Conservation (phyloP, 805 yeast species). For the Saccharomycopsis synnaedendra region DNA sequence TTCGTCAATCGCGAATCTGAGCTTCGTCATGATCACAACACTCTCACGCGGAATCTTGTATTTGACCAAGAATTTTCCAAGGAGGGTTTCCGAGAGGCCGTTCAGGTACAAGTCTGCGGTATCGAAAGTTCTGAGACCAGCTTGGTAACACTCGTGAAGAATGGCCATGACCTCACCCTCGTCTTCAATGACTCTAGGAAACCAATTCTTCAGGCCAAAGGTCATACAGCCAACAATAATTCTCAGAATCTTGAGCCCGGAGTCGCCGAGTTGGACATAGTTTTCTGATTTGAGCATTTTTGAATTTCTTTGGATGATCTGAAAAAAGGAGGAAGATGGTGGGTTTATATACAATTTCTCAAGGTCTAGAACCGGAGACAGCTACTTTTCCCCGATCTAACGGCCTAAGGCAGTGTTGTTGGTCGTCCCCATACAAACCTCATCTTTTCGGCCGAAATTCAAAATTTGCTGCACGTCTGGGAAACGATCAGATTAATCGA, state of each 20-base stretch:
- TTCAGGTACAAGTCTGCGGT: slow-evolving; percentile 39
- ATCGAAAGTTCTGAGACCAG: slow-evolving; percentile 37
- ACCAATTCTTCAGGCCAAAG: slow-evolving; percentile 23
- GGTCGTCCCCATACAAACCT: background rate
- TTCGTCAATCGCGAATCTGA: background rate
- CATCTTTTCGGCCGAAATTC: too few species aligned
- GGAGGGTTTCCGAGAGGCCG: slow-evolving; percentile 34
- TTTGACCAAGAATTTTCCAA: slow-evolving; percentile 41
- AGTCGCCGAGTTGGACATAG: slow-evolving; percentile 21
- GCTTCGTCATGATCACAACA: slow-evolving; percentile 39
- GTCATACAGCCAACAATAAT: slow-evolving; percentile 31
- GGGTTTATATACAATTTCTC: too few species aligned
- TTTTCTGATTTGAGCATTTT: background rate
- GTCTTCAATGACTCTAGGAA: slow-evolving; percentile 29
- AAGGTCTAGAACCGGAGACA: too few species aligned
- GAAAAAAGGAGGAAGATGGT: too few species aligned
- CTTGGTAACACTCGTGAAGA: slow-evolving; percentile 33
- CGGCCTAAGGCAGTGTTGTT: too few species aligned
- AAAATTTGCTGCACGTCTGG: too few species aligned
- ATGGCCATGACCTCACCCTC: slow-evolving; percentile 32
- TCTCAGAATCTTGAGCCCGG: slow-evolving; percentile 27
- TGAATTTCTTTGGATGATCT: too few species aligned
- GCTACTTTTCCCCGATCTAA: too few species aligned
- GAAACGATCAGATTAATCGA: too few species aligned
- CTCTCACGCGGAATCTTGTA: slow-evolving; percentile 27